Evolutionary conservation across 139 green algal species (phyloP).

Genomic region (Chlorella vulgaris): DNA sequence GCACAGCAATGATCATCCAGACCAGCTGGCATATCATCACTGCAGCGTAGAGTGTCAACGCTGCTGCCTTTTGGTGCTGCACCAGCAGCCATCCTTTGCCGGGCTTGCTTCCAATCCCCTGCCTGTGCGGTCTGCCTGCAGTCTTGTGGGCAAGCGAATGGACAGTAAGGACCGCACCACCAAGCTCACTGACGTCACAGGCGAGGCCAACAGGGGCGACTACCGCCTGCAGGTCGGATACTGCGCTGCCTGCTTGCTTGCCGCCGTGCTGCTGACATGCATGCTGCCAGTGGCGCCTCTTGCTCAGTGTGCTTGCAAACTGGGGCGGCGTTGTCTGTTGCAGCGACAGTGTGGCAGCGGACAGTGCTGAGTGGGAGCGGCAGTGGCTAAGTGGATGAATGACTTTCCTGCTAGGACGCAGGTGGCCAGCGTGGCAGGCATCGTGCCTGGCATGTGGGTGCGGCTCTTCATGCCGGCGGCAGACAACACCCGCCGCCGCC

Average conservation of each 20-base stretch:
- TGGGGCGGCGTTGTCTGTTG: background rate
- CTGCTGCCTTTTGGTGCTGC: too few species aligned
- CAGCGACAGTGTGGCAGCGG: too few species aligned
- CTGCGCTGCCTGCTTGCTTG: background rate
- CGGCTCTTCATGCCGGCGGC: slow-evolving; percentile 8
- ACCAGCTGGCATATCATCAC: background rate
- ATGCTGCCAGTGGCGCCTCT: background rate
- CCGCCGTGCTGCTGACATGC: background rate
- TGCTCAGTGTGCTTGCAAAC: background rate
- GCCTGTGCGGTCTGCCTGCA: too few species aligned
- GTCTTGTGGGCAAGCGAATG: slow-evolving; percentile 6
- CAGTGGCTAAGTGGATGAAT: too few species aligned
- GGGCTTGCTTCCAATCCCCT: too few species aligned
- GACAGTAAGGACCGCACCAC: background rate
- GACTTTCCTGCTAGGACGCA: too few species aligned
- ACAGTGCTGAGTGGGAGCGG: too few species aligned
- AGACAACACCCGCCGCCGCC: background rate
- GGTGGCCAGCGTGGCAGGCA: background rate
- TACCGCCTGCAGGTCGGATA: slow-evolving; percentile 3
- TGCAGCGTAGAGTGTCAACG: too few species aligned
- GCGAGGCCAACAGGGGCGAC: slow-evolving; percentile 10
- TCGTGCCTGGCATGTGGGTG: slow-evolving; percentile 16
- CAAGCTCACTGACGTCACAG: background rate
- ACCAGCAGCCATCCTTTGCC: background rate
- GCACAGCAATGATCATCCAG: background rate